phyloP scores from a whole-genome alignment of 1,284 basidiomycete genomes.

The Malassezia restricta region DNA sequence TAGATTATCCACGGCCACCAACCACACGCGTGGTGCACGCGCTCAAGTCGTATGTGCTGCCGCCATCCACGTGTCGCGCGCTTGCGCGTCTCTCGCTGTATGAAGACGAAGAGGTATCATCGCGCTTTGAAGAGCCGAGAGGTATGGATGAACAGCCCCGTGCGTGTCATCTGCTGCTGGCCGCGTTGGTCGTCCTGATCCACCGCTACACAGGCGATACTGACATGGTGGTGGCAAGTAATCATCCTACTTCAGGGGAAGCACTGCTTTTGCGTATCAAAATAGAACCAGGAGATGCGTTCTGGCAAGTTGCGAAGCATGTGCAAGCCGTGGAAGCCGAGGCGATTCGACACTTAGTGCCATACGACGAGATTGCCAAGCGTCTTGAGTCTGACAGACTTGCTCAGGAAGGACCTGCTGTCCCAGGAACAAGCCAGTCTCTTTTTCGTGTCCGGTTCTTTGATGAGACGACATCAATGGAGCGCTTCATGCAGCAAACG shows the following conservation, averaged over 20 bases:
- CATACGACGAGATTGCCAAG: slow-evolving; percentile 68
- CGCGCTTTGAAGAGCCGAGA: not conserved
- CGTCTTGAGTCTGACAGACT: slow-evolving; percentile 29
- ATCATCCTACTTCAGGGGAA: slow-evolving; percentile 57
- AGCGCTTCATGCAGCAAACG: slow-evolving; percentile 46
- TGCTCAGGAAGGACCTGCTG: slow-evolving; percentile 17
- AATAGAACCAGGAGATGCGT: slow-evolving; percentile 75
- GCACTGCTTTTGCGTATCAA: slow-evolving; percentile 75
- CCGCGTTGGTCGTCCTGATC: slow-evolving; percentile 78
- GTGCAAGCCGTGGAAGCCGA: slow-evolving; percentile 73
- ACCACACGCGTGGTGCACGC: slow-evolving; percentile 38
- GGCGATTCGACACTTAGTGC: slow-evolving; percentile 68
- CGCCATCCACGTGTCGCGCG: slow-evolving; percentile 23
- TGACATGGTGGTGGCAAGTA: slow-evolving; percentile 83
- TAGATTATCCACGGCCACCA: slow-evolving; percentile 81
- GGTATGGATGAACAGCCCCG: slow-evolving; percentile 52
- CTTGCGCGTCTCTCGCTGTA: slow-evolving; percentile 53
- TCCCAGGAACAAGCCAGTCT: slow-evolving; percentile 32
- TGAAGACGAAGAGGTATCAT: slow-evolving; percentile 49
- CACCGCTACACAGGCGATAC: slow-evolving; percentile 94
- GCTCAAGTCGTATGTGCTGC: slow-evolving; percentile 29
- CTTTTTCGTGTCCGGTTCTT: slow-evolving; percentile 92
- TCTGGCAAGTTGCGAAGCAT: slow-evolving; percentile 77
- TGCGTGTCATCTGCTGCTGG: slow-evolving; percentile 78
- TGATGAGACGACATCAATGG: slow-evolving; percentile 65